Conservation (phyloP, 768 basidiomycete genomes). For the Naganishia onofrii region DNA sequence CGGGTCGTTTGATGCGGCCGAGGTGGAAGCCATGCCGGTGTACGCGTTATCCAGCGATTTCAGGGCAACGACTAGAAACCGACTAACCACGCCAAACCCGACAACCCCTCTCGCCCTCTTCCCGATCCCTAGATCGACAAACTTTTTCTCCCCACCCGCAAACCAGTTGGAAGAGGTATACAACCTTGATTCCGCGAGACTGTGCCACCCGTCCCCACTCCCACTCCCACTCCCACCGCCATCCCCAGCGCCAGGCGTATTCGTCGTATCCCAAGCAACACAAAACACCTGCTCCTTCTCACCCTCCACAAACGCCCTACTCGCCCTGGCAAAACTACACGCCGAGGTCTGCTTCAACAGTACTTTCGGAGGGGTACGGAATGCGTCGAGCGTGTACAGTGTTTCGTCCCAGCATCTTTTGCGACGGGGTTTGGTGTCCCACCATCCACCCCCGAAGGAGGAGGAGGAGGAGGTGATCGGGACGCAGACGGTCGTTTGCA, state of each 20-base stretch:
- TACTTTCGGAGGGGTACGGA: conserved; percentile 61
- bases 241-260: conserved; percentile 33
- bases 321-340: conserved; percentile 88
- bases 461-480: no score
- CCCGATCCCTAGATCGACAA: conserved; percentile 79
- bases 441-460: conserved; percentile 44
- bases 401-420: conserved; percentile 62
- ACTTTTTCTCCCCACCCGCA: conserved; percentile 57
- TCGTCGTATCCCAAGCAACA: conserved; percentile 70
- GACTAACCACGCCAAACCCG: conserved; percentile 86
- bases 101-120: conserved; percentile 84
- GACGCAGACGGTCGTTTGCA: conserved; percentile 49
- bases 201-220: no score
- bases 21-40: no score
- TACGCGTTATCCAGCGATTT: conserved; percentile 60
- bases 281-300: conserved; percentile 78
- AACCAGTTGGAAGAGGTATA: conserved; percentile 87
- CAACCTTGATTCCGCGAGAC: conserved; percentile 64
- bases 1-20: conserved; percentile 39
- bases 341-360: conserved; percentile 70
- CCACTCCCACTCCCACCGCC: no score
- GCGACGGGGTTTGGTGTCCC: conserved; percentile 35
- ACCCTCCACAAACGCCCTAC: conserved; percentile 71
- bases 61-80: conserved; percentile 86
- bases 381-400: conserved; percentile 82